Evolutionary conservation across 129 eudicot genomes (phyloP).

Genomic region (Glebionis coronaria): DNA sequence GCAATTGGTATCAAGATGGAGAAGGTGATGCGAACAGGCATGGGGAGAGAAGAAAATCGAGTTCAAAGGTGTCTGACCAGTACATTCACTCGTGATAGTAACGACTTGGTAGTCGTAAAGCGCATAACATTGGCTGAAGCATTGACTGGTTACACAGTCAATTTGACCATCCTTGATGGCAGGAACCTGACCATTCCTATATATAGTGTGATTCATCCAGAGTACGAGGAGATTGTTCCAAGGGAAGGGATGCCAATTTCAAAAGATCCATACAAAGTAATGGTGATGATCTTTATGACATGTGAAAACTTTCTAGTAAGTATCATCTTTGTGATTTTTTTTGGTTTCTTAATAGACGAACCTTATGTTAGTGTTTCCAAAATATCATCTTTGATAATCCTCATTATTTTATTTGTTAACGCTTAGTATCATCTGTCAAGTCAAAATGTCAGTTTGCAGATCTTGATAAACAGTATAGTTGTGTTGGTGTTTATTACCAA

Average conservation of each 20-base stretch:
- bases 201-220: slow-evolving; percentile 23
- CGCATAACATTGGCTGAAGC: slow-evolving; percentile 33
- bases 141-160: slow-evolving; percentile 30
- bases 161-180: slow-evolving; percentile 32
- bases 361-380: too few species aligned
- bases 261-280: too few species aligned
- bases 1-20: slow-evolving; percentile 87
- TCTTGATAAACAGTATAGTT: too few species aligned
- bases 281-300: too few species aligned
- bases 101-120: slow-evolving; percentile 34
- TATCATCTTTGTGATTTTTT: too few species aligned
- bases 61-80: slow-evolving; percentile 41
- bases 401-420: too few species aligned
- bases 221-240: slow-evolving; percentile 27
- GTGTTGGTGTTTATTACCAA: too few species aligned
- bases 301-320: too few species aligned
- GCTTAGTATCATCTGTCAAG: too few species aligned
- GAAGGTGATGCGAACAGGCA: slow-evolving; percentile 61
- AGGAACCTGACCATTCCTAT: slow-evolving; percentile 29
- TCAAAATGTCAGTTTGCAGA: too few species aligned
- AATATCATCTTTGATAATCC: too few species aligned
- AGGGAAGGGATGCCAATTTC: slow-evolving; percentile 40
- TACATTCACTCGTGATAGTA: slow-evolving; percentile 40
- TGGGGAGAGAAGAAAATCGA: slow-evolving; percentile 55
- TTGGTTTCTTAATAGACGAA: too few species aligned